Conservation (phyloP, 495 filamentous ascomycete genomes). For the Daldinia loculata region DNA sequence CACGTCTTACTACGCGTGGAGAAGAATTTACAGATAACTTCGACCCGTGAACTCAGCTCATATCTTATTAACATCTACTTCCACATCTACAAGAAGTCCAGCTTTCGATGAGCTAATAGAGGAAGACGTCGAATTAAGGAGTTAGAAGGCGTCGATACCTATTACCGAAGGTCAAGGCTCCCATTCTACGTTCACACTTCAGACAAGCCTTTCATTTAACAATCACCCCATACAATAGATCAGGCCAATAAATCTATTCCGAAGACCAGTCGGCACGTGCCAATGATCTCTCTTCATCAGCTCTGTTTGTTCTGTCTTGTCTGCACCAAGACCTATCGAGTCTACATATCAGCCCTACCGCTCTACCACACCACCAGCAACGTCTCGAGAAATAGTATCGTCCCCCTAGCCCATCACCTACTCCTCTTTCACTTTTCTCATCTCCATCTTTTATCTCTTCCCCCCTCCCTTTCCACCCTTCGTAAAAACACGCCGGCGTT, state of each 20-base stretch:
- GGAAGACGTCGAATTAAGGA: too few species aligned
- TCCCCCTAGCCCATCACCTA: background rate
- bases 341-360: background rate
- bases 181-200: too few species aligned
- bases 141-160: too few species aligned
- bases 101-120: too few species aligned
- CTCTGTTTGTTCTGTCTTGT: background rate
- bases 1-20: too few species aligned
- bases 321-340: background rate
- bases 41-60: too few species aligned
- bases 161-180: too few species aligned
- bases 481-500: conserved; percentile 1
- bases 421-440: background rate
- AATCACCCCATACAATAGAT: background rate
- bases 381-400: background rate
- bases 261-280: background rate
- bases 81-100: too few species aligned
- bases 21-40: too few species aligned
- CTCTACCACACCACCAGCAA: background rate
- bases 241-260: background rate
- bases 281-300: background rate
- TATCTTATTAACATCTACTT: too few species aligned
- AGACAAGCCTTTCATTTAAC: background rate
- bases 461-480: background rate
- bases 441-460: background rate